A percentile compares a stretch with the other conserved stretches of the same genome.
Evolutionary conservation across 805 yeast species (phyloP).

Genomic region (Starmerella floris): DNA sequence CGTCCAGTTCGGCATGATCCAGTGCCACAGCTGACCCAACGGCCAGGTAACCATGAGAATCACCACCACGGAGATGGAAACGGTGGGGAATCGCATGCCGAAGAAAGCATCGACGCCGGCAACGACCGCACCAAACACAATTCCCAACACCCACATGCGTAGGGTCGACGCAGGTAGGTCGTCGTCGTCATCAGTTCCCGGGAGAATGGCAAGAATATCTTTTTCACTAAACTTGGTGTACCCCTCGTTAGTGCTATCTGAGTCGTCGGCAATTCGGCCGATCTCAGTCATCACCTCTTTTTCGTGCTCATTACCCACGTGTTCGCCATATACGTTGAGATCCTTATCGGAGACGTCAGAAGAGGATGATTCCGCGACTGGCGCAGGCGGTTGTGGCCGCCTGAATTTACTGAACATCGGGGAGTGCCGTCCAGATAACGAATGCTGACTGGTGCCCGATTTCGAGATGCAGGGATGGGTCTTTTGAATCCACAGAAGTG

Average conservation of each 20-base stretch:
- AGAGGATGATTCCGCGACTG: too few species aligned
- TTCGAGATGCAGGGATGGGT: too few species aligned
- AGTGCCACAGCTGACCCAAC: slow-evolving; percentile 41
- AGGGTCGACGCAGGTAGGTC: slow-evolving; percentile 38
- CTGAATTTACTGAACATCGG: too few species aligned
- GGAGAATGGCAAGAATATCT: slow-evolving; percentile 12
- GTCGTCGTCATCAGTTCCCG: slow-evolving; percentile 37
- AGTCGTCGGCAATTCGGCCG: background rate
- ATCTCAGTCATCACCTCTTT: background rate
- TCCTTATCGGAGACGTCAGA: too few species aligned
- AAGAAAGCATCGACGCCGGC: slow-evolving; percentile 48
- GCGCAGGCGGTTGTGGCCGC: too few species aligned
- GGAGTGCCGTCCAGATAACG: too few species aligned
- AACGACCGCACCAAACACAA: slow-evolving; percentile 43
- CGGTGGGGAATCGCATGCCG: slow-evolving; percentile 43
- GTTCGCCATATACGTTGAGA: background rate
- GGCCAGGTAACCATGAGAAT: slow-evolving; percentile 55
- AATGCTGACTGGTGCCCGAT: too few species aligned
- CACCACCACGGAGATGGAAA: slow-evolving; percentile 40
- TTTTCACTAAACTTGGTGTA: slow-evolving; percentile 8
- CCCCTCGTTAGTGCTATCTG: background rate
- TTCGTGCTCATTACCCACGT: background rate
- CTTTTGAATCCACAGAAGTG: too few species aligned
- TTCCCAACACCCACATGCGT: slow-evolving; percentile 42
- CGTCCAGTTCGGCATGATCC: slow-evolving; percentile 26